Base-by-base conservation (phyloP, 805 yeast genomes). In the Sugiyamaella americana region DNA sequence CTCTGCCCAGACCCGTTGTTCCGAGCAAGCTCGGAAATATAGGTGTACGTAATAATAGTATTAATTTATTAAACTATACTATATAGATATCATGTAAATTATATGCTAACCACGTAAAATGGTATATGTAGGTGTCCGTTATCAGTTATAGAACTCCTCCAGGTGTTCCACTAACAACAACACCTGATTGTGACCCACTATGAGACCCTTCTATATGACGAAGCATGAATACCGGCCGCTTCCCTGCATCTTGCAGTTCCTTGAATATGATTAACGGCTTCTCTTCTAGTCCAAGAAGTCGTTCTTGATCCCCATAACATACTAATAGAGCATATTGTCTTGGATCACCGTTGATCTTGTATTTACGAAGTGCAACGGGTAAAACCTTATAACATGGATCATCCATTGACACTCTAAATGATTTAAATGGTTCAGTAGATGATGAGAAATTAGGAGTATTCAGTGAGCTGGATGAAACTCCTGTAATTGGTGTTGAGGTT, bases 171-270 rank as follows among this genome's bases (percentile, higher is more conserved):
- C 32, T 26, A 13, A 26, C 32, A 13, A 26, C 32, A 13, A 26
- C 32, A 13, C 32, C 32, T 26, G 32, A 8, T 26, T 26, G 32
- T 8, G 32, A 8, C 13, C 32, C 32, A 13, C 32, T 26, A 13
- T 26, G 32, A 26, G 32, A 26, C 11, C 32, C 32, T 13, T 26
- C 32, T 8, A 26, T 26, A 13, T 26, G 32, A 55, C 98, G 70
- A 38, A 89, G 72, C 96, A 89, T 89, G 50, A 89, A 87, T 1
- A 93, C 85, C 0, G 98, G 97, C 59, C 84, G 86, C 54, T 82
- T 74, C 1, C 96, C 96, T 48, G 80, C 75, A 51, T 85, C 95
- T 60, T 80, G 87, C 21, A 91, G 70, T 58, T 84, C 95, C 62
- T 87, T 84, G 61, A 87, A 87, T 6, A 88, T 80, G 32, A 76